Evolutionary conservation across 2,329 filamentous ascomycete species (phyloP).

Genomic region (Magnaporthiopsis rhizophila): DNA sequence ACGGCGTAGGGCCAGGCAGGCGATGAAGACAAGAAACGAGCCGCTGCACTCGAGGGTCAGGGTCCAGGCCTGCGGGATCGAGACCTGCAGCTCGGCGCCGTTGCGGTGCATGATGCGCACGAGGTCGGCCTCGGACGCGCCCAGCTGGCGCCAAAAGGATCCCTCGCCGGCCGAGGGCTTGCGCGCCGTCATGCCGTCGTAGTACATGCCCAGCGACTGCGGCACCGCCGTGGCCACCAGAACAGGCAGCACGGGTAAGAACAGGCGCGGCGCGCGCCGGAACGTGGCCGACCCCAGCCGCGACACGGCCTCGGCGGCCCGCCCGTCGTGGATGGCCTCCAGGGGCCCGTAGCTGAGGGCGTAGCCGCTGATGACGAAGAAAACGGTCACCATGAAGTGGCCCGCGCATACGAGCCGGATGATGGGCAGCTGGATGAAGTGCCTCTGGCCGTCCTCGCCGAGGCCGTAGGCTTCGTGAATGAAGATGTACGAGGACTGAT

Average conservation of each 20-base stretch:
- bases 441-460: slow-evolving; percentile 15
- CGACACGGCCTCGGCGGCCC: slow-evolving; percentile 26
- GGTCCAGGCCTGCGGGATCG: slow-evolving; percentile 34
- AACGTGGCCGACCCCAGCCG: slow-evolving; percentile 38
- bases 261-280: slow-evolving; percentile 37
- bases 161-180: slow-evolving; percentile 13
- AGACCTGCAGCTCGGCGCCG: background rate
- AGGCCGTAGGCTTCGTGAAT: too few species aligned
- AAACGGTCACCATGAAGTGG: slow-evolving; percentile 41
- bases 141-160: slow-evolving; percentile 22
- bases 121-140: background rate
- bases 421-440: slow-evolving; percentile 34
- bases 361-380: slow-evolving; percentile 44
- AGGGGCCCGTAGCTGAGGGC: slow-evolving; percentile 37
- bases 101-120: background rate
- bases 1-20: slow-evolving; percentile 24
- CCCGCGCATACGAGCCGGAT: slow-evolving; percentile 33
- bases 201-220: background rate
- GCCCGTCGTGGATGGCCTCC: slow-evolving; percentile 29
- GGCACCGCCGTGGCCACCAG: slow-evolving; percentile 28
- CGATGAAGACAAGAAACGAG: slow-evolving; percentile 33
- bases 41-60: slow-evolving; percentile 39
- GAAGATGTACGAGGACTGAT: too few species aligned
- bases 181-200: too few species aligned
- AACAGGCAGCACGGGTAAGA: slow-evolving; percentile 34